Evolutionary conservation across 2,329 filamentous ascomycete genomes (phyloP).

Genomic region (Stagonosporopsis tanaceti): DNA sequence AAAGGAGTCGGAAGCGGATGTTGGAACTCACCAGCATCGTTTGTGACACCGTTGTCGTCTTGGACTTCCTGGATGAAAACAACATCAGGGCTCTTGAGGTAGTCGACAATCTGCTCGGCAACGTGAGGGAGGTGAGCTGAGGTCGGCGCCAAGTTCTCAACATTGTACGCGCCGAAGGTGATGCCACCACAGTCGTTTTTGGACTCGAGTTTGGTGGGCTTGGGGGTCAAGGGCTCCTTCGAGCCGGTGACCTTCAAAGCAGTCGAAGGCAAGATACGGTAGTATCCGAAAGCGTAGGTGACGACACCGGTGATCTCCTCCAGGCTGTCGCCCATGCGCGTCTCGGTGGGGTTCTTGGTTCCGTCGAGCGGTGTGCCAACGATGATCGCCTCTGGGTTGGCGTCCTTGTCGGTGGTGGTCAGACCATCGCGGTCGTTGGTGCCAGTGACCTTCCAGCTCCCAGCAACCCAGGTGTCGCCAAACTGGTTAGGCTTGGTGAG

Average conservation of each 20-base stretch:
- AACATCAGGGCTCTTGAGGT: conserved; percentile 69
- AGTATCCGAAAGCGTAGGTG: conserved; percentile 72
- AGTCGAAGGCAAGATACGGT: conserved; percentile 71
- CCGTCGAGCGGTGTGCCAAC: conserved; percentile 73
- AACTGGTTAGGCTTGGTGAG: conserved; percentile 69
- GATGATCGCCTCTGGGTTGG: conserved; percentile 73
- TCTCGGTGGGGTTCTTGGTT: conserved; percentile 64
- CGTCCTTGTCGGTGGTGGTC: conserved; percentile 67
- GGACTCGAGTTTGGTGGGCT: conserved; percentile 62
- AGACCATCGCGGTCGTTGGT: conserved; percentile 69
- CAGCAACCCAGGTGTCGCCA: conserved; percentile 74
- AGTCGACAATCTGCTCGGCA: conserved; percentile 70
- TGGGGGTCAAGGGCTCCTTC: conserved; percentile 56
- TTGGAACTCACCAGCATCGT: conserved; percentile 62
- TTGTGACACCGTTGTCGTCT: conserved; percentile 68
- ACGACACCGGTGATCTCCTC: conserved; percentile 74
- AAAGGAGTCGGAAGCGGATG: conserved; percentile 5
- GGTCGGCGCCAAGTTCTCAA: conserved; percentile 70
- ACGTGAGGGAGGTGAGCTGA: conserved; percentile 65
- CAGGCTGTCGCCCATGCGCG: conserved; percentile 70
- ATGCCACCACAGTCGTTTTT: conserved; percentile 66
- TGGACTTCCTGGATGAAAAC: conserved; percentile 76
- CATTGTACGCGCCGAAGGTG: conserved; percentile 73
- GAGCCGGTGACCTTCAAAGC: conserved; percentile 59
- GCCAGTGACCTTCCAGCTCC: conserved; percentile 70